Percentiles rank a stretch among this genome's conserved stretches.
Conservation (phyloP, 495 filamentous ascomycete species). For the Paragyromitra xinjiangensis region DNA sequence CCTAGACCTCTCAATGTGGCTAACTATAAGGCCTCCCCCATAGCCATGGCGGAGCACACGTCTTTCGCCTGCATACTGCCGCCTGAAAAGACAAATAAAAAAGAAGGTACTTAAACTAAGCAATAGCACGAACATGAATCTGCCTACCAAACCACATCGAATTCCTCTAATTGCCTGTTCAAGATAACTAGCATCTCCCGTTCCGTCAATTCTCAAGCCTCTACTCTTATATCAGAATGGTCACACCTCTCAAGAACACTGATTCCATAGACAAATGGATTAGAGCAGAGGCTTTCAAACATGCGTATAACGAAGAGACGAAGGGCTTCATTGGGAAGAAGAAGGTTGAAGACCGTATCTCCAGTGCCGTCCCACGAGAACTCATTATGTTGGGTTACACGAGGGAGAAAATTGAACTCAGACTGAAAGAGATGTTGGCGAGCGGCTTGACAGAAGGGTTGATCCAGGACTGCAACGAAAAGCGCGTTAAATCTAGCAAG, state of each 20-base stretch:
- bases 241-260: constrained; percentile 2
- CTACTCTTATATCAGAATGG: constrained; percentile 21
- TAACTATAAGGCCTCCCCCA: not conserved
- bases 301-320: constrained; percentile 43
- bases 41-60: no score
- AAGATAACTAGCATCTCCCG: constrained; percentile 11
- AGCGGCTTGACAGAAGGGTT: constrained; percentile 36
- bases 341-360: constrained; percentile 32
- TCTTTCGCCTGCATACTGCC: not conserved
- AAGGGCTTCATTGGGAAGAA: constrained; percentile 46
- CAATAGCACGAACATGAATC: constrained; percentile 10
- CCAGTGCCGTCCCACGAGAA: constrained; percentile 37
- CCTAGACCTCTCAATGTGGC: not conserved
- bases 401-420: constrained; percentile 35
- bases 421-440: constrained; percentile 42
- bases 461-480: constrained; percentile 43
- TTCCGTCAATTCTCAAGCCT: not conserved
- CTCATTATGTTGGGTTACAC: constrained; percentile 37
- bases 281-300: constrained; percentile 38
- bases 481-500: constrained; percentile 22
- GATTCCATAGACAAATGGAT: constrained; percentile 45
- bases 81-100: constrained; percentile 3
- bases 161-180: not conserved
- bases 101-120: constrained; percentile 7
- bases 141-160: constrained; percentile 5